These are phyloP conservation scores for Paramecium caudatum DNA, from an alignment of 73 alveolate species.

Conservation along the genomic window DNA sequence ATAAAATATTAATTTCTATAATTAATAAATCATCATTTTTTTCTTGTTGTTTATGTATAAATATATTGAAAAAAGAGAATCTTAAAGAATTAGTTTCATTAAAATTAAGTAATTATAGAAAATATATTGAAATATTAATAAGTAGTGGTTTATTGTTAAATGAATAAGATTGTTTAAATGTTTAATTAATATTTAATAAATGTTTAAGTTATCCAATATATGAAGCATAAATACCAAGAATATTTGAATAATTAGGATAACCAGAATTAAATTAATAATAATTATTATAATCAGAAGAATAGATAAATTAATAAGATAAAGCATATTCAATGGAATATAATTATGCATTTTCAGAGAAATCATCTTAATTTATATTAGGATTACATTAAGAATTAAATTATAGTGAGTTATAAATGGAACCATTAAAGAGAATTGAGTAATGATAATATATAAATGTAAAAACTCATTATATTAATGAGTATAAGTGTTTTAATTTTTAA, in stretches of 20 bases:
- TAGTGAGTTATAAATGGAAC: conserved; percentile 25
- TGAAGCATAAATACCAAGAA: background rate
- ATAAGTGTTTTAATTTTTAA: conserved; percentile 25
- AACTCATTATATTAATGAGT: conserved; percentile 33
- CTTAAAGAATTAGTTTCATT: background rate
- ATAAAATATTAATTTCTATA: background rate
- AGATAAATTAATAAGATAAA: background rate
- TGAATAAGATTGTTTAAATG: background rate
- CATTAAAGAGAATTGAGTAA: conserved; percentile 13
- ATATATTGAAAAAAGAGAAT: conserved; percentile 1
- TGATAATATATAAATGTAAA: too few species aligned
- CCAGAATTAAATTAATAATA: background rate
- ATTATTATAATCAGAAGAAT: background rate
- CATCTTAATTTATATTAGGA: background rate
- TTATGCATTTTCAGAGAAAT: conserved; percentile 20
- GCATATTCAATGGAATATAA: background rate
- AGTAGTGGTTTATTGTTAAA: background rate
- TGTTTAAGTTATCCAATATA: conserved; percentile 28
- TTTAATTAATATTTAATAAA: background rate
- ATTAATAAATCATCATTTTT: background rate
- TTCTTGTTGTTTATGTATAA: background rate
- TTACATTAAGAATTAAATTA: conserved; percentile 2
- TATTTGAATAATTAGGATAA: background rate
- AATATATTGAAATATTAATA: background rate
- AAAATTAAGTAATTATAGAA: background rate